Evolutionary conservation across 129 eudicot species (phyloP).

Genomic region (Helianthus tuberosus): DNA sequence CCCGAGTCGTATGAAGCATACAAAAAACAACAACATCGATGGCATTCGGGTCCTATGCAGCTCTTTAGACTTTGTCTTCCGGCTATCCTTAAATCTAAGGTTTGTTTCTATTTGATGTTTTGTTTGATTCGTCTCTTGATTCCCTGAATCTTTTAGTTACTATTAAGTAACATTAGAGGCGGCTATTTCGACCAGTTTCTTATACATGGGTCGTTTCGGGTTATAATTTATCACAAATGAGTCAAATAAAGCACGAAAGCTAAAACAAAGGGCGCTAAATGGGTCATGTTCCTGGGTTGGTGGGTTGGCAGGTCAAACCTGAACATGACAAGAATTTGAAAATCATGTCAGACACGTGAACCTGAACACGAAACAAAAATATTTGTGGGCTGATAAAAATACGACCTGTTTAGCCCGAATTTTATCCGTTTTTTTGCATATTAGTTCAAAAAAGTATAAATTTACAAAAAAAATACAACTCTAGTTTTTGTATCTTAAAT

Average conservation of each 20-base stretch:
- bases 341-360: too few species aligned
- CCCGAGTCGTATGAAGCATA: constrained; percentile 80
- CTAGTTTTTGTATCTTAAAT: too few species aligned
- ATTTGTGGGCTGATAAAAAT: too few species aligned
- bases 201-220: neutral
- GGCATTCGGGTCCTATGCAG: constrained; percentile 91
- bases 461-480: too few species aligned
- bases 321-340: too few species aligned
- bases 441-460: too few species aligned
- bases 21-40: constrained; percentile 75
- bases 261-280: neutral
- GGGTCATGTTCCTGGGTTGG: too few species aligned
- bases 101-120: constrained; percentile 5
- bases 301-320: too few species aligned
- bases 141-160: neutral
- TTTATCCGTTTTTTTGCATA: too few species aligned
- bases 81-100: constrained; percentile 61
- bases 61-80: constrained; percentile 72
- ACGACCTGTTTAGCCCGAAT: too few species aligned
- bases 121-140: neutral
- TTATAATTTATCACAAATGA: neutral
- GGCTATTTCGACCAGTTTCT: neutral
- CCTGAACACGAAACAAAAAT: too few species aligned
- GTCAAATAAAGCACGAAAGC: neutral
- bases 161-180: too few species aligned